Evolutionary conservation across 2,329 filamentous ascomycete species (phyloP).

Genomic region (Cercospora zeae-maydis): DNA sequence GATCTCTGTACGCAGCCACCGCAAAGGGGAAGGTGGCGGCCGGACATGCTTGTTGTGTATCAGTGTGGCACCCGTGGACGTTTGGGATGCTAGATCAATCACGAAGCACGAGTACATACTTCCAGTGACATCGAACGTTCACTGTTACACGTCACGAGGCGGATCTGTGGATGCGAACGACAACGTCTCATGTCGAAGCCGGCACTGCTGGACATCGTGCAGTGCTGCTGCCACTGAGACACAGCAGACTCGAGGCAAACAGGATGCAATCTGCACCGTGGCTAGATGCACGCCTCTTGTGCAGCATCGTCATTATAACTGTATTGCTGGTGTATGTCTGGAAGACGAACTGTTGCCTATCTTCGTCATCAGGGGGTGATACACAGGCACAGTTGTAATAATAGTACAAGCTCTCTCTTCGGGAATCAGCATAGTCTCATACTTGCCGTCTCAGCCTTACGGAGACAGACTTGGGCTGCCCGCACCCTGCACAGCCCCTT

Average conservation of each 20-base stretch:
- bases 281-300: not conserved
- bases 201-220: not conserved
- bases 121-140: not conserved
- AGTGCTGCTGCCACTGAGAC: not conserved
- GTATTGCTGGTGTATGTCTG: not conserved
- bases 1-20: not conserved
- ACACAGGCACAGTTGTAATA: not conserved
- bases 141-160: not conserved
- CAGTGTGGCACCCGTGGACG: not conserved
- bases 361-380: not conserved
- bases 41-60: not conserved
- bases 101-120: not conserved
- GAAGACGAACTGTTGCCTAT: not conserved
- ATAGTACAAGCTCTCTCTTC: slow-evolving; percentile 1
- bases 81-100: not conserved
- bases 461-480: not conserved
- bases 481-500: slow-evolving; percentile 3
- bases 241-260: not conserved
- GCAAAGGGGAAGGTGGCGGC: not conserved
- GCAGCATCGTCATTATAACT: not conserved
- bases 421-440: not conserved
- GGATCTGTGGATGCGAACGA: not conserved
- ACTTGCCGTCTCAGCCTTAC: slow-evolving; percentile 2
- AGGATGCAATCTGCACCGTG: not conserved
- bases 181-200: not conserved